Percentiles rank a stretch among this genome's conserved stretches.
Evolutionary conservation across 192 early-diverging fungal species (phyloP).

Genomic region (Coemansia sp.): DNA sequence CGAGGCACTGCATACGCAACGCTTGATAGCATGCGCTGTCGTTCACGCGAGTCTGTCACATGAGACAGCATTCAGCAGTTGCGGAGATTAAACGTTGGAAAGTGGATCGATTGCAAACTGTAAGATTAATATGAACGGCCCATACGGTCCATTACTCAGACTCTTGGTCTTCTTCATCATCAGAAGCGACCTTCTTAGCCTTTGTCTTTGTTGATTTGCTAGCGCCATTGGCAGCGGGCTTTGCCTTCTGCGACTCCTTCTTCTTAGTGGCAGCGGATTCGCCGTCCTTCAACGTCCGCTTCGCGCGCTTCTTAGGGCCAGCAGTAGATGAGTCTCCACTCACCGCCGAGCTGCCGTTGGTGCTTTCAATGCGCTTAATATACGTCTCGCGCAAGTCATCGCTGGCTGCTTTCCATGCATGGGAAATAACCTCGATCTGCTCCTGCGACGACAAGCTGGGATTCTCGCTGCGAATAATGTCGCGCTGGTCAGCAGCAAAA

Average conservation of each 20-base stretch:
- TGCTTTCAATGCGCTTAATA: background rate
- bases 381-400: background rate
- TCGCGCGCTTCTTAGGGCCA: background rate
- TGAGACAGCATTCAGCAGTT: background rate
- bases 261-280: background rate
- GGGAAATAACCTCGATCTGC: background rate
- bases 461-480: constrained; percentile 5
- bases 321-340: background rate
- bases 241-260: background rate
- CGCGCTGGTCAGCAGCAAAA: background rate
- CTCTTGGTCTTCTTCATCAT: background rate
- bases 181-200: background rate
- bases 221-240: background rate
- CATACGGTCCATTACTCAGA: background rate
- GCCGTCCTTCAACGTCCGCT: background rate
- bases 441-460: background rate
- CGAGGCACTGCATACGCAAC: background rate
- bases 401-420: background rate
- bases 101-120: background rate
- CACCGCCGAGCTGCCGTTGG: background rate
- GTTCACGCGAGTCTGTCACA: background rate
- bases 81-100: background rate
- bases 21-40: background rate
- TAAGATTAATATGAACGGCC: background rate
- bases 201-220: background rate